Base-by-base conservation (phyloP, 1,139 yeast species). In the Sugiyamaella sp. region DNA sequence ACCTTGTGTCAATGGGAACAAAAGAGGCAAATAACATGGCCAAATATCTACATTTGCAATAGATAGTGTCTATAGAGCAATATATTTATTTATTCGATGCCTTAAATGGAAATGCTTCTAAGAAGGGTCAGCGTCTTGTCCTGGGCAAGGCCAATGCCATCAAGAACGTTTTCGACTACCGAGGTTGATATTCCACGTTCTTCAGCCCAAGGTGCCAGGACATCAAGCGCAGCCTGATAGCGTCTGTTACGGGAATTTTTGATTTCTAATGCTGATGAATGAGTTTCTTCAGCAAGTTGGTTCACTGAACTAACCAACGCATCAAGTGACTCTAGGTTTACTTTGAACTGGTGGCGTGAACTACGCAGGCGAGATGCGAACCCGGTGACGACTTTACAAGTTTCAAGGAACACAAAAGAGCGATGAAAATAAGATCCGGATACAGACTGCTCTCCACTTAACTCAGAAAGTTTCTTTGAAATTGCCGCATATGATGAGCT, bases 1-100 rank as follows among this genome's bases (percentile, higher is more conserved):
- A 64, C 51, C 59, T 68, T 8, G 71, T 69, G 1, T 60, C 71
- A n/a, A 67, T 60, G 27, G 74, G 74, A 1, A 64, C 71, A 2
- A 66, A 68, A 52, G 65, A 71, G 37, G 68, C 69, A 9, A 65
- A 69, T 24, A 64, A 63, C 20, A 62, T 69, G 63, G 71, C 64
- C 20, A 64, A 64, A 20, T 54, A 56, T 50, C 54, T 67, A 8
- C 58, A 53, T 22, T 39, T 58, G 21, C 54, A 46, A 20, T 49
- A 46, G 40, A 8, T 38, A n/a, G 8, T 12, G 17, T 20, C 21
- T 39, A 4, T 39, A 27, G n/a, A n/a, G n/a, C n/a, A n/a, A n/a
- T 49, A 20, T 46, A 50, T 51, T 21, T 32, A 38, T 40, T 17
- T 29, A 21, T 35, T 33, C 9, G 16, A 12, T 14, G 17, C 14